phyloP scores from a whole-genome alignment of 495 filamentous ascomycete genomes.

The Tuber magnatum region DNA sequence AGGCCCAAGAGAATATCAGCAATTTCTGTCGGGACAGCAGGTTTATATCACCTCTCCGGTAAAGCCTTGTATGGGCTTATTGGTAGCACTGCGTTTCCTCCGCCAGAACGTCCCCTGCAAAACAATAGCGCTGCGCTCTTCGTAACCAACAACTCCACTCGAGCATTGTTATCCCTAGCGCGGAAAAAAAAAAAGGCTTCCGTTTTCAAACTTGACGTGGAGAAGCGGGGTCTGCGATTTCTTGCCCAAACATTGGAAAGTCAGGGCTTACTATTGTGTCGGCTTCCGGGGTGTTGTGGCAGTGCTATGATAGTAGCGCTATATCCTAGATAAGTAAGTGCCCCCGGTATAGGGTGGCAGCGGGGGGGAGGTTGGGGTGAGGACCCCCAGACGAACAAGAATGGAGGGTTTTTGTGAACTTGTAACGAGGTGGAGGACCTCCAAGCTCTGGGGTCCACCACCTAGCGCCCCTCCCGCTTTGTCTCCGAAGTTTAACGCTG shows the following conservation, averaged over 20 bases:
- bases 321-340: neutral
- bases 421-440: neutral
- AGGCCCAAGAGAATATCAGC: neutral
- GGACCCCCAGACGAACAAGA: neutral
- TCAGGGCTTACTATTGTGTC: neutral
- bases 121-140: neutral
- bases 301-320: neutral
- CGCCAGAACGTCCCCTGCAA: neutral
- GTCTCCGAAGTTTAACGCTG: neutral
- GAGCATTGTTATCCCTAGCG: neutral
- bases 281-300: neutral
- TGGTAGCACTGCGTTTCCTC: neutral
- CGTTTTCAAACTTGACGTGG: neutral
- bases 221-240: neutral
- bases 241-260: neutral
- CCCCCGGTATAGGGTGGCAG: neutral
- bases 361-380: neutral
- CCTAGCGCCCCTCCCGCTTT: neutral
- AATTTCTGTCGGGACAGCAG: neutral
- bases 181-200: no score
- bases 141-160: neutral
- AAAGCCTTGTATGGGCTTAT: neutral
- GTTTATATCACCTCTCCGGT: neutral
- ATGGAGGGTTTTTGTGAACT: neutral
- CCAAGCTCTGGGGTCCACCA: neutral